These are phyloP conservation scores for Aspergillus biplanus DNA, from an alignment of 495 filamentous ascomycete species.

Conservation along the genomic window DNA sequence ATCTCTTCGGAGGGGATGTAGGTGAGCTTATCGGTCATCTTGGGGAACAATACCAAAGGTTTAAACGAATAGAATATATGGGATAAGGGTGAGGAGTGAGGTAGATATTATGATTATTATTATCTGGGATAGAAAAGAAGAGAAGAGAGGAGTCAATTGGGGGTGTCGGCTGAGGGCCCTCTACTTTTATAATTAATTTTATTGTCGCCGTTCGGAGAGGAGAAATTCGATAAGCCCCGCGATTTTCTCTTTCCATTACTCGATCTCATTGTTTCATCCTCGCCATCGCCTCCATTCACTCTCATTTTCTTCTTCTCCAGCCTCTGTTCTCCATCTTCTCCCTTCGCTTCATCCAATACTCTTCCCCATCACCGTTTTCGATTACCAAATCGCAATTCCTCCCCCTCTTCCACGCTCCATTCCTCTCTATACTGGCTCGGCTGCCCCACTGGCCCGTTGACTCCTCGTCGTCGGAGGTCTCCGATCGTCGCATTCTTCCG, in stretches of 20 bases:
- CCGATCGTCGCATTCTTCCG: conserved; percentile 28
- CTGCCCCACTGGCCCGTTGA: conserved; percentile 11
- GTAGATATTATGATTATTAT: neutral
- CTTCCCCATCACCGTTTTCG: neutral
- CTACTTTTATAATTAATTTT: conserved; percentile 4
- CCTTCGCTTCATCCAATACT: conserved; percentile 1
- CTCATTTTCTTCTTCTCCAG: conserved; percentile 2
- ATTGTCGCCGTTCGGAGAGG: neutral
- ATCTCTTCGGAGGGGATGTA: conserved; percentile 61
- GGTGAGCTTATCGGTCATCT: conserved; percentile 18
- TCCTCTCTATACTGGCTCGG: conserved; percentile 1
- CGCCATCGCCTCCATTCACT: neutral
- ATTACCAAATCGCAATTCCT: conserved; percentile 17
- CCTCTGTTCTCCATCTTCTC: neutral
- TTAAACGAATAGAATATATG: neutral
- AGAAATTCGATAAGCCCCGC: conserved; percentile 5
- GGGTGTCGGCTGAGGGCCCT: neutral
- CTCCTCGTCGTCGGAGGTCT: conserved; percentile 29
- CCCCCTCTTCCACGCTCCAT: neutral
- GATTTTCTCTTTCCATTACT: conserved; percentile 17
- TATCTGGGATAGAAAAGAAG: neutral
- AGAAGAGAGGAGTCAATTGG: conserved; percentile 1
- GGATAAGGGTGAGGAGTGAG: neutral
- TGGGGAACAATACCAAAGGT: neutral
- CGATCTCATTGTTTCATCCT: conserved; percentile 23